Evolutionary conservation across 371 early-diverging fungal species (phyloP).

Genomic region (Actinomucor elegans): DNA sequence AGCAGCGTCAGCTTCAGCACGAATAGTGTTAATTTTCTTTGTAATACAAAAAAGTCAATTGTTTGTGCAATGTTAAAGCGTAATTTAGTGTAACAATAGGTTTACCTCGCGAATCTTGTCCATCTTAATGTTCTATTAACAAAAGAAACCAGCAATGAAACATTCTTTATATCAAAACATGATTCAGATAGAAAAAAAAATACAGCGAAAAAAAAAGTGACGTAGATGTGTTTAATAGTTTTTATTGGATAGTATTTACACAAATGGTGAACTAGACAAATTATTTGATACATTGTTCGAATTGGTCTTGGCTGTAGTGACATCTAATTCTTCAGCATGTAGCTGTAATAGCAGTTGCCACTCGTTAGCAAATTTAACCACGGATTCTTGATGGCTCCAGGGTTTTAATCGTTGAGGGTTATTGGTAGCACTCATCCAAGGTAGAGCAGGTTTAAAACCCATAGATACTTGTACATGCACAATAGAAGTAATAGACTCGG

Average conservation of each 20-base stretch:
- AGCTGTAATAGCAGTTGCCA: constrained; percentile 35
- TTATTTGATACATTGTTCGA: not conserved
- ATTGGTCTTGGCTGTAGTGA: not conserved
- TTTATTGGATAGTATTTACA: too few relatives aligned
- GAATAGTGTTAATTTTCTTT: constrained; percentile 69
- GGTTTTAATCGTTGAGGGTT: constrained; percentile 21
- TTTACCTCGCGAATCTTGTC: constrained; percentile 49
- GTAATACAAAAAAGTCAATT: too few relatives aligned
- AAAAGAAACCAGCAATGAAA: too few relatives aligned
- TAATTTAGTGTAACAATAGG: not conserved
- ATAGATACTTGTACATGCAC: constrained; percentile 30
- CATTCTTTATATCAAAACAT: too few relatives aligned
- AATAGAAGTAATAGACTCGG: constrained; percentile 32
- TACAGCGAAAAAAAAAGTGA: too few relatives aligned
- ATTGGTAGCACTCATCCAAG: constrained; percentile 32
- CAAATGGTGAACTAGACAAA: too few relatives aligned
- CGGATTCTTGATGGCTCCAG: constrained; percentile 30
- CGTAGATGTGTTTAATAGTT: too few relatives aligned
- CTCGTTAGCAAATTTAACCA: constrained; percentile 24
- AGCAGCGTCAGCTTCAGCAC: constrained; percentile 73
- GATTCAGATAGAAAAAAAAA: too few relatives aligned
- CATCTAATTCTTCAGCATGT: constrained; percentile 14
- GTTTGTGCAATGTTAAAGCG: too few relatives aligned
- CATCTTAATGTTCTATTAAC: too few relatives aligned
- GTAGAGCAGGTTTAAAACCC: constrained; percentile 36